Conservation (phyloP, 2,329 filamentous ascomycete species). For the Aschersonia sp. region DNA sequence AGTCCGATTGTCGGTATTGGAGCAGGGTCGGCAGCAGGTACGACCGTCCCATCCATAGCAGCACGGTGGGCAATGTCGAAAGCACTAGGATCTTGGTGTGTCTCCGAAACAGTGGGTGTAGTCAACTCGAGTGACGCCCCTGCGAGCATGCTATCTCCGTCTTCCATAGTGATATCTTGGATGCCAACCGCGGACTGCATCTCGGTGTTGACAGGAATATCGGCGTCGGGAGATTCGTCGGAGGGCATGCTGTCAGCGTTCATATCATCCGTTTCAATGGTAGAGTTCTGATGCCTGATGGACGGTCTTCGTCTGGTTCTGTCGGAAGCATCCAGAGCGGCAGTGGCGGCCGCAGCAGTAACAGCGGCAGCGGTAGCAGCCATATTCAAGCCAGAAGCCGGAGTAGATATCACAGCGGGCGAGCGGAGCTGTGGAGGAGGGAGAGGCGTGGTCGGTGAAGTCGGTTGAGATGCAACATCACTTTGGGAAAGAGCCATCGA, state of each 20-base stretch:
- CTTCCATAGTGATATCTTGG: constrained; percentile 67
- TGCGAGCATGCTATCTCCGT: constrained; percentile 65
- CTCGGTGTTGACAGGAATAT: constrained; percentile 66
- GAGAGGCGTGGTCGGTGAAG: constrained; percentile 75
- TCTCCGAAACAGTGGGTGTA: constrained; percentile 66
- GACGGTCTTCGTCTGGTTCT: constrained; percentile 60
- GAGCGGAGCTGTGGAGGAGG: constrained; percentile 47
- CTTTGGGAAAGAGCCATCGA: constrained; percentile 59
- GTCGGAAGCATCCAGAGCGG: constrained; percentile 30
- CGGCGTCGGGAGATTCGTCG: constrained; percentile 62
- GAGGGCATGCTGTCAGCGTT: constrained; percentile 70
- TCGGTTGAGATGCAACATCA: constrained; percentile 70
- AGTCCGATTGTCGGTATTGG: constrained; percentile 54
- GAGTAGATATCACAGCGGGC: constrained; percentile 28
- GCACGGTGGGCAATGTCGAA: constrained; percentile 89
- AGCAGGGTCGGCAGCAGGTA: constrained; percentile 54
- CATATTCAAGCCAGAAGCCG: constrained; percentile 7
- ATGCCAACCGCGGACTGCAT: constrained; percentile 74
- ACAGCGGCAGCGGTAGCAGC: constrained; percentile 30
- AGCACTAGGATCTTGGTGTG: constrained; percentile 66
- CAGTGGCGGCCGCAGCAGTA: constrained; percentile 27
- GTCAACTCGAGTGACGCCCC: constrained; percentile 60
- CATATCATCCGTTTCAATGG: constrained; percentile 76
- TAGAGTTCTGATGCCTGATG: constrained; percentile 81
- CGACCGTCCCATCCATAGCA: constrained; percentile 71